Conservation (phyloP, 1,139 yeast species). For the Diutina rugosa region DNA sequence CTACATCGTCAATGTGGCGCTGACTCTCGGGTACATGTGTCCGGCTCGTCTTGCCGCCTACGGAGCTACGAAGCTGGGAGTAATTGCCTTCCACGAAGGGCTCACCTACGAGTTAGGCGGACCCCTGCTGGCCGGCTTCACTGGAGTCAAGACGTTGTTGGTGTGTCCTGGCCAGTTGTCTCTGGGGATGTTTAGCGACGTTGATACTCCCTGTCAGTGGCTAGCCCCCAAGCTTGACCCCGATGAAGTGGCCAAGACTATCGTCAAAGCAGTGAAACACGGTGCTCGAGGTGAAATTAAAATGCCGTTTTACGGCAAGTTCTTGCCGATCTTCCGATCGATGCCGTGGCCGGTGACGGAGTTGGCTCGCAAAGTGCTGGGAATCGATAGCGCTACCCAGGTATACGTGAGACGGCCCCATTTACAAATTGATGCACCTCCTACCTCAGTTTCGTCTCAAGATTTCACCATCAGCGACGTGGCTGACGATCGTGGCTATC, state of each 20-base stretch:
- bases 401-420: background rate
- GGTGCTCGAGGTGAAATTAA: conserved; percentile 62
- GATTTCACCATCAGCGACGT: background rate
- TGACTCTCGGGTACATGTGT: conserved; percentile 72
- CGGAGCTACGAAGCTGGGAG: conserved; percentile 84
- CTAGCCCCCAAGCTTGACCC: conserved; percentile 81
- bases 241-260: conserved; percentile 41
- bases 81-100: conserved; percentile 75
- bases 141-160: conserved; percentile 58
- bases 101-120: conserved; percentile 58
- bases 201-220: conserved; percentile 55
- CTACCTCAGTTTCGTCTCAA: background rate
- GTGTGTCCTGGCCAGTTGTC: conserved; percentile 81
- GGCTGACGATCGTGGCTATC: background rate
- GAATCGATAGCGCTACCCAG: conserved; percentile 34
- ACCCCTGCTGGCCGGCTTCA: conserved; percentile 24
- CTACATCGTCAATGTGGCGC: conserved; percentile 66
- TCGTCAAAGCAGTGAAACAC: conserved; percentile 41
- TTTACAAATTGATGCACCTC: background rate
- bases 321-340: conserved; percentile 58
- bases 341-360: conserved; percentile 64
- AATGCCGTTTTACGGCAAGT: conserved; percentile 62
- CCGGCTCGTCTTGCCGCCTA: conserved; percentile 76
- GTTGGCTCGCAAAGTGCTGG: conserved; percentile 38
- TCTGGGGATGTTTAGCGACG: conserved; percentile 60